Evolutionary conservation across 1,139 yeast genomes (phyloP).

Genomic region (Suhomyces taliae): DNA sequence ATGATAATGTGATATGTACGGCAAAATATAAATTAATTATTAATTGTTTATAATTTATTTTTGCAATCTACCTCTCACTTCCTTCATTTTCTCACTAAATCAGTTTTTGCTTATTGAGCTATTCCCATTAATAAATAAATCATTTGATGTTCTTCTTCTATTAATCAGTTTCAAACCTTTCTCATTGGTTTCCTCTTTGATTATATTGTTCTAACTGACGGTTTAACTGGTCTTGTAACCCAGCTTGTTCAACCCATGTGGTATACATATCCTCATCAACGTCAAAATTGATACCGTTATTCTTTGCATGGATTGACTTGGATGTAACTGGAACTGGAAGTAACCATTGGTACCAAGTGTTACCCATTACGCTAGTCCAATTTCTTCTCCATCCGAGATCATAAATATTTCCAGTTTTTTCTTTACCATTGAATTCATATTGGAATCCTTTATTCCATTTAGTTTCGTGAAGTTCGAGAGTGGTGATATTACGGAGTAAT

Average conservation of each 20-base stretch:
- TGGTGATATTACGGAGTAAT: slow-evolving; percentile 65
- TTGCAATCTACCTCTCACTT: no score
- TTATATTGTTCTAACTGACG: slow-evolving; percentile 33
- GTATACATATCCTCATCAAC: slow-evolving; percentile 46
- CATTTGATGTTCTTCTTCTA: no score
- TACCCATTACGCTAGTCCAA: slow-evolving; percentile 76
- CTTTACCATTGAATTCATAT: slow-evolving; percentile 35
- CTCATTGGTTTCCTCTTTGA: not conserved
- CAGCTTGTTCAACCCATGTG: slow-evolving; percentile 41
- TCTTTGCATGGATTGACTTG: slow-evolving; percentile 24
- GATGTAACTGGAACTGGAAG: slow-evolving; percentile 53
- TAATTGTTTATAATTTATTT: no score
- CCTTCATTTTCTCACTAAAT: no score
- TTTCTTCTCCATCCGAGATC: slow-evolving; percentile 67
- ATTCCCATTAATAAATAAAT: no score
- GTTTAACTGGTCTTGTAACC: slow-evolving; percentile 49
- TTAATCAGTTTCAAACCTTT: no score
- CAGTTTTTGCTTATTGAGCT: no score
- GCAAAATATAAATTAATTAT: no score
- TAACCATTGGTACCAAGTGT: slow-evolving; percentile 61
- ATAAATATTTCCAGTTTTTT: slow-evolving; percentile 61
- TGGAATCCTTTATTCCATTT: slow-evolving; percentile 36
- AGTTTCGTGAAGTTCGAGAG: slow-evolving; percentile 76
- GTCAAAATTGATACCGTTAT: slow-evolving; percentile 54
- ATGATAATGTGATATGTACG: no score